Evolutionary conservation across 495 filamentous ascomycete species (phyloP).

Genomic region (Hyaloscypha hepaticicola): DNA sequence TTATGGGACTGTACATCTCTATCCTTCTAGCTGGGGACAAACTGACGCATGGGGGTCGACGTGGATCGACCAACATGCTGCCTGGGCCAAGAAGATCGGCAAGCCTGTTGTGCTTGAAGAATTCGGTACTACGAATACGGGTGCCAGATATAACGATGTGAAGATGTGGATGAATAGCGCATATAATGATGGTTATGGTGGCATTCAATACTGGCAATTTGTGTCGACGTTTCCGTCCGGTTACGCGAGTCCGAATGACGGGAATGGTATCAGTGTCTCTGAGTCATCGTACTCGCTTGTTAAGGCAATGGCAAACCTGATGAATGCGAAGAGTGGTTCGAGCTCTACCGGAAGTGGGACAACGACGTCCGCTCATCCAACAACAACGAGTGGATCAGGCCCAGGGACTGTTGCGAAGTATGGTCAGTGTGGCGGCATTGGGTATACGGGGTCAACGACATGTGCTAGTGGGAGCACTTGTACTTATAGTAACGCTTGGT

Average conservation of each 20-base stretch:
- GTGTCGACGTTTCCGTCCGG: conserved; percentile 2
- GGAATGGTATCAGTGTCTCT: not conserved
- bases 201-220: conserved; percentile 4
- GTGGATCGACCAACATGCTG: no score
- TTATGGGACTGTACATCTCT: no score
- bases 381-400: not conserved
- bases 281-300: conserved; percentile 3
- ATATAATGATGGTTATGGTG: conserved; percentile 4
- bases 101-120: no score
- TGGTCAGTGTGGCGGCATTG: conserved; percentile 26
- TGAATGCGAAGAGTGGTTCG: conserved; percentile 1
- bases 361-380: conserved; percentile 4
- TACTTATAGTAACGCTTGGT: conserved; percentile 14
- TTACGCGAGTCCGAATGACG: not conserved
- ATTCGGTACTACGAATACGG: no score
- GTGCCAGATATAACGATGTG: conserved; percentile 7
- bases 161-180: conserved; percentile 4
- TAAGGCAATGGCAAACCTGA: conserved; percentile 1
- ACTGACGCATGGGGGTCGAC: no score
- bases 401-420: conserved; percentile 27
- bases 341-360: conserved; percentile 4
- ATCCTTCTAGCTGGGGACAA: no score
- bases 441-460: conserved; percentile 16
- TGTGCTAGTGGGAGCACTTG: conserved; percentile 26
- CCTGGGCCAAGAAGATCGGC: no score